Percentiles rank a stretch among this genome's conserved stretches.
phyloP scores from a whole-genome alignment of 495 filamentous ascomycete species.

The Chaetomium cochliodes region DNA sequence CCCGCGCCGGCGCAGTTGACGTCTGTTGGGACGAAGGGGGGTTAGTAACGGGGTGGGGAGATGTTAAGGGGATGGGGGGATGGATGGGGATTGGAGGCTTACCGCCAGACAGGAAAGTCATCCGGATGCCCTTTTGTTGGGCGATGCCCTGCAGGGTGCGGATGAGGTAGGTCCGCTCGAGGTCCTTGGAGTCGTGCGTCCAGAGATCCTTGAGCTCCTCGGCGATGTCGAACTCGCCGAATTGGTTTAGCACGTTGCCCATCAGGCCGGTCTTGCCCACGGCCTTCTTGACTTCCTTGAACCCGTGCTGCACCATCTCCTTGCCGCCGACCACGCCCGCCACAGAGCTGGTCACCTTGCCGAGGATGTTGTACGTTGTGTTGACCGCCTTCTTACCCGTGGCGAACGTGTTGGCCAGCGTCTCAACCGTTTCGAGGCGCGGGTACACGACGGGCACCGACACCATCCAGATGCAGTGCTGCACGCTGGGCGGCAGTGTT shows the following conservation, averaged over 20 bases:
- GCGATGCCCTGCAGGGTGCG: slow-evolving; percentile 92
- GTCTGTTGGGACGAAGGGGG: slow-evolving; percentile 44
- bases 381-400: slow-evolving; percentile 96
- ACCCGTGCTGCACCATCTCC: slow-evolving; percentile 83
- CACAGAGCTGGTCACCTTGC: slow-evolving; percentile 89
- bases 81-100: slow-evolving; percentile 27
- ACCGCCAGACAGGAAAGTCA: slow-evolving; percentile 92
- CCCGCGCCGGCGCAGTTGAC: slow-evolving; percentile 92
- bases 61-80: neutral
- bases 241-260: slow-evolving; percentile 90
- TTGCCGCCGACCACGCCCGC: slow-evolving; percentile 94
- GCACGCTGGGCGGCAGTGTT: slow-evolving; percentile 84
- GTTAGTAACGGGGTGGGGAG: slow-evolving; percentile 14
- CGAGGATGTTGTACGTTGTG: slow-evolving; percentile 88
- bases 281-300: slow-evolving; percentile 90
- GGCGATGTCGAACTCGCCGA: slow-evolving; percentile 93
- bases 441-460: slow-evolving; percentile 90
- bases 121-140: slow-evolving; percentile 87
- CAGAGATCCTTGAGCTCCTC: slow-evolving; percentile 95
- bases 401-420: slow-evolving; percentile 82
- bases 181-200: slow-evolving; percentile 97
- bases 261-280: slow-evolving; percentile 93
- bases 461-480: slow-evolving; percentile 95
- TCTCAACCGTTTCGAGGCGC: slow-evolving; percentile 84
- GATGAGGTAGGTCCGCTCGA: slow-evolving; percentile 95